These are phyloP conservation scores for Noccaea bulbosa DNA, from an alignment of 345 rosid species.

Conservation along the genomic window DNA sequence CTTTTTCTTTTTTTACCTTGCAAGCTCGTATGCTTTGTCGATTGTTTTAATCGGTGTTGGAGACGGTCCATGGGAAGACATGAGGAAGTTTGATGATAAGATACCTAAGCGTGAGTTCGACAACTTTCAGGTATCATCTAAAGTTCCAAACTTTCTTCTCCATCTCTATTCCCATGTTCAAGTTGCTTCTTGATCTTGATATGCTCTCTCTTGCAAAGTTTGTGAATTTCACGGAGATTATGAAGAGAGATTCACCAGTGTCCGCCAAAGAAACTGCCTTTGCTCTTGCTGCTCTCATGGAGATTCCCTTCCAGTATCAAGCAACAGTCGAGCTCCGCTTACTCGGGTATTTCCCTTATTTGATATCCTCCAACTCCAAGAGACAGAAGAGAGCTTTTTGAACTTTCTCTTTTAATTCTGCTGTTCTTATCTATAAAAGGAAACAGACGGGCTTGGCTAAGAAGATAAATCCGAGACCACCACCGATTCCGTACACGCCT, in stretches of 20 bases:
- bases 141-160: background rate
- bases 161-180: background rate
- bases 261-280: conserved; percentile 74
- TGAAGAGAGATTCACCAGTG: conserved; percentile 51
- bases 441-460: conserved; percentile 52
- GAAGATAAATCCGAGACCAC: conserved; percentile 64
- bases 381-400: conserved; percentile 17
- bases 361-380: background rate
- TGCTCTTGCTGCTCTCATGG: conserved; percentile 95
- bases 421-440: conserved; percentile 48
- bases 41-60: conserved; percentile 80
- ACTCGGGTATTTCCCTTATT: conserved; percentile 57
- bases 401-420: background rate
- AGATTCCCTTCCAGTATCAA: conserved; percentile 79
- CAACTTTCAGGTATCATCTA: conserved; percentile 64
- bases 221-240: conserved; percentile 83
- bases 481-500: conserved; percentile 55
- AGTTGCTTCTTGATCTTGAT: conserved; percentile 20
- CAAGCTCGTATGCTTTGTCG: conserved; percentile 65
- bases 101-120: conserved; percentile 72
- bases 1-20: background rate
- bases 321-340: conserved; percentile 63
- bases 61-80: conserved; percentile 87
- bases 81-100: conserved; percentile 75
- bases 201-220: conserved; percentile 50